These are phyloP conservation scores for Chytriomyces sp. DNA, from an alignment of 192 early-diverging fungal genomes.

Conservation along the genomic window DNA sequence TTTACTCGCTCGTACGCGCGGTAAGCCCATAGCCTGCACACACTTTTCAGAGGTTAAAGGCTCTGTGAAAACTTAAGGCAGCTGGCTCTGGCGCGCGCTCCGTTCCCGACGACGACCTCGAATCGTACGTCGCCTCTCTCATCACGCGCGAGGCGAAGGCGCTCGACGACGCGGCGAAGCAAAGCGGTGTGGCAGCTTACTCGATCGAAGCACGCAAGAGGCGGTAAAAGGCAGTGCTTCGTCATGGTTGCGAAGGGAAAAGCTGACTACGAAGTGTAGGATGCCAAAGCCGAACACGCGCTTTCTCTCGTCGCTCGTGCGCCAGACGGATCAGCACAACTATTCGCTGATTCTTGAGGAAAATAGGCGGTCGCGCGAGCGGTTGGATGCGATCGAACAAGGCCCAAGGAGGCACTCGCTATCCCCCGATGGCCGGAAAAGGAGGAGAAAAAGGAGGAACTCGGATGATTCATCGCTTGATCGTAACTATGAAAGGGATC, in stretches of 20 bases:
- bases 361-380: constrained; percentile 18
- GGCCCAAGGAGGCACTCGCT: no score
- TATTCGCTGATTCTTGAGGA: constrained; percentile 40
- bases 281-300: constrained; percentile 49
- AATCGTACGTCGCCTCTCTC: constrained; percentile 39
- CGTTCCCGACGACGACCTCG: constrained; percentile 36
- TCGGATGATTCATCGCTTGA: no score
- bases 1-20: constrained; percentile 29
- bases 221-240: background rate
- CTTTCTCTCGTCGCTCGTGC: constrained; percentile 45
- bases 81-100: constrained; percentile 27
- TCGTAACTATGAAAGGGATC: no score
- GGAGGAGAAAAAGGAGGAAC: no score
- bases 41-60: background rate
- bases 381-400: constrained; percentile 22
- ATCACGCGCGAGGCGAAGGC: constrained; percentile 33
- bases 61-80: background rate
- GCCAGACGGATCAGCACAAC: constrained; percentile 49
- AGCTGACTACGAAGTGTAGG: constrained; percentile 19
- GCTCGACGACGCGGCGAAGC: constrained; percentile 28
- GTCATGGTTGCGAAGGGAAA: background rate
- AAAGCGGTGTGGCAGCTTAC: constrained; percentile 32
- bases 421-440: no score
- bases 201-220: constrained; percentile 17
- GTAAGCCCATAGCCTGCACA: constrained; percentile 14